A percentile compares a stretch with the other conserved stretches of the same genome.
Conservation (phyloP, 2,329 filamentous ascomycete genomes). For the Fusarium udum region DNA sequence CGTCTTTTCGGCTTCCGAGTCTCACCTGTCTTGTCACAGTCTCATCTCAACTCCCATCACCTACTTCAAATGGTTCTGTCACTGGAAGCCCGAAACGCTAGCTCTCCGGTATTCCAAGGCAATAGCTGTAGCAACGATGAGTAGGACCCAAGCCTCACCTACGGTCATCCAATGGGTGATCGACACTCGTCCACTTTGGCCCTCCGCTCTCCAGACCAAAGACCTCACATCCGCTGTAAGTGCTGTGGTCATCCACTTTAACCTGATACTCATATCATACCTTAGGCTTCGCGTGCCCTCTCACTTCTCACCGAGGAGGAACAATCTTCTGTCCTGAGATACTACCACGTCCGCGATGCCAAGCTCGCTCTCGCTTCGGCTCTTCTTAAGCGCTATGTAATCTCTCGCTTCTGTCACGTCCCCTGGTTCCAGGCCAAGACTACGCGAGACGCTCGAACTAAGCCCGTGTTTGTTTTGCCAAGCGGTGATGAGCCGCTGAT, state of each 20-base stretch:
- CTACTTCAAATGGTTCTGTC: background rate
- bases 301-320: constrained; percentile 64
- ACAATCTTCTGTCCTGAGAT: constrained; percentile 65
- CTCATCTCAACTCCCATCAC: background rate
- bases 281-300: constrained; percentile 64
- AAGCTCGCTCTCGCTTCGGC: constrained; percentile 78
- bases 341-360: constrained; percentile 75
- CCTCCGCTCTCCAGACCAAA: constrained; percentile 58
- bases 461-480: constrained; percentile 63
- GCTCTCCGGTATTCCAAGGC: background rate
- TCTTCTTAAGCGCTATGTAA: constrained; percentile 76
- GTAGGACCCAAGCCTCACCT: constrained; percentile 32
- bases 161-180: constrained; percentile 68
- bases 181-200: constrained; percentile 68
- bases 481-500: constrained; percentile 59
- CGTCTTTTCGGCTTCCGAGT: constrained; percentile 31
- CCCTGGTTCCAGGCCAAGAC: constrained; percentile 69
- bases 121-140: constrained; percentile 19
- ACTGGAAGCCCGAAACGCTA: constrained; percentile 1
- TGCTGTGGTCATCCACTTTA: background rate
- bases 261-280: constrained; percentile 4
- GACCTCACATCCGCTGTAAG: constrained; percentile 59
- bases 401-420: constrained; percentile 66
- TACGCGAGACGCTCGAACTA: constrained; percentile 63
- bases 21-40: constrained; percentile 26